Evolutionary conservation across 129 eudicot genomes (phyloP).

Genomic region (sunflower (Helianthus annuus)): HanXRQr2.0-SUNRISE NC_035433.2:5151945-5152444

Average conservation of each 20-base stretch:
- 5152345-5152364: constrained; percentile 62
- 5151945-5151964: no score
- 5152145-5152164: background rate
- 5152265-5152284: constrained; percentile 69
- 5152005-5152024: no score
- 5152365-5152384: constrained; percentile 48
- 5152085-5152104: no score
- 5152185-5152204: background rate
- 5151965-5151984: no score
- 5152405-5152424: constrained; percentile 83
- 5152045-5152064: no score
- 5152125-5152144: no score
- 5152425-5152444: constrained; percentile 81
- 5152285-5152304: constrained; percentile 99
- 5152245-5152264: constrained; percentile 7
- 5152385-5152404: constrained; percentile 71
- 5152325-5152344: constrained; percentile 91
- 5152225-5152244: constrained; percentile 5
- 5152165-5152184: background rate
- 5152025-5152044: no score
- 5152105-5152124: no score
- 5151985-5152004: no score
- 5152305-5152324: constrained; percentile 96
- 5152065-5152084: no score
- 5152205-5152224: constrained; percentile 3